Conservation (phyloP, 2,329 filamentous ascomycete species). For the Aspergillus cejpii region DNA sequence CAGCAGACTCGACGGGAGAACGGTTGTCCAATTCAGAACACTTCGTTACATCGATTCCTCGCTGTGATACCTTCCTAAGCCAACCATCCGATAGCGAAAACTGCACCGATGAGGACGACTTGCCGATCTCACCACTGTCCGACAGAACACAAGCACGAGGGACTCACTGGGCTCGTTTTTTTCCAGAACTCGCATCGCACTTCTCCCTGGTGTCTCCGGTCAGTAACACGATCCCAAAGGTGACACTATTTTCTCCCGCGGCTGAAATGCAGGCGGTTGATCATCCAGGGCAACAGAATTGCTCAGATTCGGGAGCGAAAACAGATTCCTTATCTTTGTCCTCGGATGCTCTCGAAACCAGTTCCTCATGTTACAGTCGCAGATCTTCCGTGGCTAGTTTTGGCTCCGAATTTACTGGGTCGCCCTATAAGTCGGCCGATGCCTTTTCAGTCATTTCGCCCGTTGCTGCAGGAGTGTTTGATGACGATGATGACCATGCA, state of each 20-base stretch:
- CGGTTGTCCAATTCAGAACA: not conserved
- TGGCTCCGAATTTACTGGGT: slow-evolving; percentile 20
- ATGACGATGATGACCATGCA: slow-evolving; percentile 28
- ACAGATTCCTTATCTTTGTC: slow-evolving; percentile 20
- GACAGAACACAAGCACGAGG: slow-evolving; percentile 14
- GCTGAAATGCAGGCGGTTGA: not conserved
- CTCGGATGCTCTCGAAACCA: slow-evolving; percentile 23
- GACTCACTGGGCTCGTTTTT: slow-evolving; percentile 23
- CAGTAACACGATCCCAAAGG: slow-evolving; percentile 9
- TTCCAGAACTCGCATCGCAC: slow-evolving; percentile 26
- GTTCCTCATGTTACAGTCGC: slow-evolving; percentile 35
- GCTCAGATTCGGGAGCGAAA: not conserved
- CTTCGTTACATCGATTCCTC: not conserved
- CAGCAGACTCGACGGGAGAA: not conserved
- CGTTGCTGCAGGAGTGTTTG: slow-evolving; percentile 28
- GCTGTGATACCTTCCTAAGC: not conserved
- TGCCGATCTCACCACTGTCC: slow-evolving; percentile 23
- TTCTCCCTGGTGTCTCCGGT: slow-evolving; percentile 23
- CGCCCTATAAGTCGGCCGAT: slow-evolving; percentile 16
- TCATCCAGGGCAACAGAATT: not conserved
- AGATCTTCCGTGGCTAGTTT: slow-evolving; percentile 32
- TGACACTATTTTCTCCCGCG: slow-evolving; percentile 1
- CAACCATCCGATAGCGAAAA: slow-evolving; percentile 1
- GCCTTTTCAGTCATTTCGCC: slow-evolving; percentile 25
- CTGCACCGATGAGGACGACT: slow-evolving; percentile 8